phyloP scores from a whole-genome alignment of 2,329 filamentous ascomycete species.

The Diaporthe capsici region DNA sequence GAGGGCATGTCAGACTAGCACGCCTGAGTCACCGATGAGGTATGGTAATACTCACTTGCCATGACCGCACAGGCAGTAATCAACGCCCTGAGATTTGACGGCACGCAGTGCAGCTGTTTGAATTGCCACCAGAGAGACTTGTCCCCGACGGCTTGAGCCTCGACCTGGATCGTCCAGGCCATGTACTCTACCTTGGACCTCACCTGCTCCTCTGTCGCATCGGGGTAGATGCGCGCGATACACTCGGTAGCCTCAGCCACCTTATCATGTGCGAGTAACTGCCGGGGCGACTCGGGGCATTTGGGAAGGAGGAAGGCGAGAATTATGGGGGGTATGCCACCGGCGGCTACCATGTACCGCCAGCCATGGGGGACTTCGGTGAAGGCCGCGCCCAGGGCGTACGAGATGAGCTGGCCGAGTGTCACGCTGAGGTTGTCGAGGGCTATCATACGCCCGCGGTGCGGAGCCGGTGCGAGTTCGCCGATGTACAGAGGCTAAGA shows the following conservation, averaged over 20 bases:
- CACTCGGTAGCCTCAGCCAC: slow-evolving; percentile 51
- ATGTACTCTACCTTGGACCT: slow-evolving; percentile 56
- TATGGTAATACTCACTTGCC: slow-evolving; percentile 48
- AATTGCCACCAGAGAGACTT: slow-evolving; percentile 55
- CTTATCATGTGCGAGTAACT: slow-evolving; percentile 54
- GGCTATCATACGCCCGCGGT: slow-evolving; percentile 57
- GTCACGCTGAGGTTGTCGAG: slow-evolving; percentile 58
- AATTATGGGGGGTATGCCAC: slow-evolving; percentile 55
- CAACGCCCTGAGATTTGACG: slow-evolving; percentile 57
- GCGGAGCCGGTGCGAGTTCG: slow-evolving; percentile 59
- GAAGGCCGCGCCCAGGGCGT: slow-evolving; percentile 51
- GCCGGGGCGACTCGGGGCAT: slow-evolving; percentile 58
- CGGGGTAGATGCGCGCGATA: slow-evolving; percentile 51
- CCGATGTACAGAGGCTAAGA: slow-evolving; percentile 53
- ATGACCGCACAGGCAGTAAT: slow-evolving; percentile 61
- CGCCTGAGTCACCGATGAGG: neutral
- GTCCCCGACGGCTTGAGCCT: slow-evolving; percentile 49
- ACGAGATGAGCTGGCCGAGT: slow-evolving; percentile 51
- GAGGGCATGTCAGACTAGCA: neutral
- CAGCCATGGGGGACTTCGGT: slow-evolving; percentile 54
- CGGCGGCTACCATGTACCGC: slow-evolving; percentile 58
- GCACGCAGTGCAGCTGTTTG: slow-evolving; percentile 58
- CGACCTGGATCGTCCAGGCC: slow-evolving; percentile 51
- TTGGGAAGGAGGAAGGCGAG: slow-evolving; percentile 54
- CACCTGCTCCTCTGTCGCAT: slow-evolving; percentile 53